A percentile compares a stretch with the other conserved stretches of the same genome.
Evolutionary conservation across 768 basidiomycete genomes (phyloP).

Genomic region (Floccularia luteovirens): DNA sequence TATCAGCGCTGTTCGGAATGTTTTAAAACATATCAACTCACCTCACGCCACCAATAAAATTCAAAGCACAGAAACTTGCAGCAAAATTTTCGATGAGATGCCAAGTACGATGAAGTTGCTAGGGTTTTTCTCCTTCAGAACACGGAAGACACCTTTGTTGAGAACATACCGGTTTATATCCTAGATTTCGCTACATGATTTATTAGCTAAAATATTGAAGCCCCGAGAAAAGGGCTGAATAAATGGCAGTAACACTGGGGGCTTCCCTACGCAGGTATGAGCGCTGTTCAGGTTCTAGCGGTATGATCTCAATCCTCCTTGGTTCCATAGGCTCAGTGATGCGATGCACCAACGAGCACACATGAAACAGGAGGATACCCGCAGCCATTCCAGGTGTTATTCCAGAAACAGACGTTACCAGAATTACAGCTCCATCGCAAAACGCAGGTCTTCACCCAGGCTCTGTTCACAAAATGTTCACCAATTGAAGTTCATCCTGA

Average conservation of each 20-base stretch:
- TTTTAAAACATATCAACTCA: conserved; percentile 17
- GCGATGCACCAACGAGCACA: no score
- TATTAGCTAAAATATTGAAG: conserved; percentile 41
- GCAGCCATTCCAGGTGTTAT: conserved; percentile 79
- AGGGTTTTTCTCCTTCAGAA: conserved; percentile 2
- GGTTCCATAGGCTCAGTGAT: no score
- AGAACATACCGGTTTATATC: conserved; percentile 67
- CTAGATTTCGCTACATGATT: conserved; percentile 54
- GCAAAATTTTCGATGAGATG: conserved; percentile 78
- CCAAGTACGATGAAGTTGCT: conserved; percentile 89
- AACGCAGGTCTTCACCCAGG: conserved; percentile 20
- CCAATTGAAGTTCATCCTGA: conserved; percentile 39
- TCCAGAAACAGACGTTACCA: conserved; percentile 71
- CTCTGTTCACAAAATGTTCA: conserved; percentile 24
- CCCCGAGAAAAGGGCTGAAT: conserved; percentile 31
- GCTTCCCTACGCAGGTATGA: conserved; percentile 99
- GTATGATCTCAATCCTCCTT: conserved; percentile 89
- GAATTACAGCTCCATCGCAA: conserved; percentile 28
- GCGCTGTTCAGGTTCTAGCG: conserved; percentile 97
- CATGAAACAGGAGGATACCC: conserved; percentile 64
- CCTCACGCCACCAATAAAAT: conserved; percentile 87
- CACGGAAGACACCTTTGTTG: conserved; percentile 3
- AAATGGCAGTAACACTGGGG: conserved; percentile 56
- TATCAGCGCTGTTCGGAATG: conserved; percentile 5
- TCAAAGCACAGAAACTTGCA: conserved; percentile 82